A percentile compares a stretch with the other conserved stretches of the same genome.
These are phyloP conservation scores for Helminthosporium solani DNA, from an alignment of 2,329 filamentous ascomycete genomes.

Conservation along the genomic window DNA sequence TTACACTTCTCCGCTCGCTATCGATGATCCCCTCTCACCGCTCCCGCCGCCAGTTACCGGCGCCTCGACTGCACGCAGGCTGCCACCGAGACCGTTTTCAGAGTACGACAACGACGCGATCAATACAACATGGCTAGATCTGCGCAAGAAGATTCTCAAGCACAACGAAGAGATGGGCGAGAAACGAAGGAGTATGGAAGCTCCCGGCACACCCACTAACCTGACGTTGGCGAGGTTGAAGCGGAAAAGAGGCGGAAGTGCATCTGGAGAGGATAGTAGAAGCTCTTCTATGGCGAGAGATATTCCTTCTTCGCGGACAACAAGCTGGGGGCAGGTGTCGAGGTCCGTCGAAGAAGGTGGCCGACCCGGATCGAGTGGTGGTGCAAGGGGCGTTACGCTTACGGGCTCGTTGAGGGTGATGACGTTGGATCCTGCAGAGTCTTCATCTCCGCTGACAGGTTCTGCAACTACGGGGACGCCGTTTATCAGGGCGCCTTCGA, in stretches of 20 bases:
- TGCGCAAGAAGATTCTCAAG: slow-evolving; percentile 54
- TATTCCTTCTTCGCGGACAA: slow-evolving; percentile 25
- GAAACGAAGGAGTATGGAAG: slow-evolving; percentile 26
- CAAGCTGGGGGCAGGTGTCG: slow-evolving; percentile 29
- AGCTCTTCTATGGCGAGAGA: slow-evolving; percentile 24
- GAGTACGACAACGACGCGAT: slow-evolving; percentile 75
- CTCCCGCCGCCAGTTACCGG: slow-evolving; percentile 55
- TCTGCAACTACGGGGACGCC: slow-evolving; percentile 50
- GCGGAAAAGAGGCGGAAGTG: slow-evolving; percentile 34
- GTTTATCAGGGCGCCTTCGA: slow-evolving; percentile 52
- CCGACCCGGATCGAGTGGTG: slow-evolving; percentile 26
- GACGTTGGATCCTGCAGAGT: slow-evolving; percentile 27
- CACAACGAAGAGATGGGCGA: slow-evolving; percentile 43
- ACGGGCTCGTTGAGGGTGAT: slow-evolving; percentile 31
- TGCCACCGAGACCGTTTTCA: slow-evolving; percentile 74
- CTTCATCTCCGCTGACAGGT: slow-evolving; percentile 26
- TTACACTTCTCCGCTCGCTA: slow-evolving; percentile 77
- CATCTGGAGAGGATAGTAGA: slow-evolving; percentile 22
- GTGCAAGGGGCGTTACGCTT: slow-evolving; percentile 20
- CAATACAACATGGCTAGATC: slow-evolving; percentile 72
- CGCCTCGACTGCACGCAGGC: slow-evolving; percentile 50
- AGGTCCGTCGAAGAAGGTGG: slow-evolving; percentile 27
- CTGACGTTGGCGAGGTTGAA: slow-evolving; percentile 38
- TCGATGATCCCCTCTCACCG: slow-evolving; percentile 84
- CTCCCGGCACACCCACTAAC: slow-evolving; percentile 30